These are phyloP conservation scores for Lepidium aucheri DNA, from an alignment of 345 rosid genomes.

Conservation along the genomic window DNA sequence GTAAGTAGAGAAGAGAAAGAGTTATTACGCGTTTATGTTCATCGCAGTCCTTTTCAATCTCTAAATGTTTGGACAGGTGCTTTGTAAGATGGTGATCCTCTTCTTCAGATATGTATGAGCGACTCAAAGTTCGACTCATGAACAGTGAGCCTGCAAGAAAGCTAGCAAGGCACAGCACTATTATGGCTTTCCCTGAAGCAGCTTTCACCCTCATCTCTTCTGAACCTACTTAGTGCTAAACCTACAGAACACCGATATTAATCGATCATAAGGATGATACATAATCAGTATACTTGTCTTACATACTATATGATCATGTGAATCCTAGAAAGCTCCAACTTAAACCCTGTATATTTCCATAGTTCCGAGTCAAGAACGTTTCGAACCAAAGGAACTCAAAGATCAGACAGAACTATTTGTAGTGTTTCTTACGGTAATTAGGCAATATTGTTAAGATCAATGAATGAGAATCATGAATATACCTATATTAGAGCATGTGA, in stretches of 20 bases:
- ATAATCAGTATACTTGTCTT: not conserved
- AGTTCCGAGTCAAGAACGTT: not conserved
- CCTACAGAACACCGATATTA: not conserved
- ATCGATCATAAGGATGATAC: not conserved
- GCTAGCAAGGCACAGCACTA: slow-evolving; percentile 53
- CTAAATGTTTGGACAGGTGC: slow-evolving; percentile 20
- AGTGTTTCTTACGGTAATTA: not conserved
- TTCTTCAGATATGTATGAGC: slow-evolving; percentile 15
- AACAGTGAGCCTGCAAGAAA: slow-evolving; percentile 73
- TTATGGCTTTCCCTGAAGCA: slow-evolving; percentile 52
- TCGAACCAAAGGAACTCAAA: not conserved
- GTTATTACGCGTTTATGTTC: slow-evolving; percentile 69
- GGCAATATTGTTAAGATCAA: not conserved
- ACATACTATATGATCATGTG: not conserved
- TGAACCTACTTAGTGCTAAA: slow-evolving; percentile 8
- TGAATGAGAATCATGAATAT: slow-evolving; percentile 5
- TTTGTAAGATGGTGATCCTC: slow-evolving; percentile 18
- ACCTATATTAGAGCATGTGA: slow-evolving; percentile 21
- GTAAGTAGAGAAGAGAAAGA: not conserved
- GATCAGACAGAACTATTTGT: not conserved
- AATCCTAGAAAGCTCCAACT: not conserved
- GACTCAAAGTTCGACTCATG: slow-evolving; percentile 38
- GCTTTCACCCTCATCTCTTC: slow-evolving; percentile 59
- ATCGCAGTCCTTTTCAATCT: slow-evolving; percentile 43
- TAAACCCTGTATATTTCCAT: not conserved